These are phyloP conservation scores for Crithidia fasciculata DNA, from an alignment of 208 protist genomes.

Conservation along the genomic window DNA sequence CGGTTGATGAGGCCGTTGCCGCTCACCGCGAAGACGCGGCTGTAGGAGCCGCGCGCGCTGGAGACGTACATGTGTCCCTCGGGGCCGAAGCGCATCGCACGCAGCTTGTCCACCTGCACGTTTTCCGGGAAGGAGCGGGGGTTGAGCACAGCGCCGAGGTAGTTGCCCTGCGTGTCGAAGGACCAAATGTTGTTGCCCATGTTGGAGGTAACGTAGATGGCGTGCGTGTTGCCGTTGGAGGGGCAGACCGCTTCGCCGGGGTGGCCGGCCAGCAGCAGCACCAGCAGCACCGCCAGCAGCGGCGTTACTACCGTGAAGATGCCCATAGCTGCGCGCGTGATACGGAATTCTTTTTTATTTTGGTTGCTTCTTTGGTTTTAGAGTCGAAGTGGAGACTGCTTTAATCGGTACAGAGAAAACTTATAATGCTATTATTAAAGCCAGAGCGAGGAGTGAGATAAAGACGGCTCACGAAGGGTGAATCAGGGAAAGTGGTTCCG, in stretches of 20 bases:
- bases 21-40: constrained; percentile 87
- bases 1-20: constrained; percentile 88
- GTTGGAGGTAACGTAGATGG: constrained; percentile 88
- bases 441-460: no score
- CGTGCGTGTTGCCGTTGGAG: constrained; percentile 87
- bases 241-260: constrained; percentile 58
- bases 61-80: constrained; percentile 83
- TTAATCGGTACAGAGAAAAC: not conserved
- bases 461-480: not conserved
- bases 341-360: no score
- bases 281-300: constrained; percentile 22
- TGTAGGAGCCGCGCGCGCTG: constrained; percentile 82
- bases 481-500: not conserved
- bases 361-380: not conserved
- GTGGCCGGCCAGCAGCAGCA: constrained; percentile 4
- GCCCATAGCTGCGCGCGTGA: not conserved
- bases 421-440: not conserved
- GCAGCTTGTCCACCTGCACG: constrained; percentile 84
- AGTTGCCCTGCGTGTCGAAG: constrained; percentile 82
- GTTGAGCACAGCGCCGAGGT: constrained; percentile 82
- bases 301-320: constrained; percentile 11
- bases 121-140: constrained; percentile 57
- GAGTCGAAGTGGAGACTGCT: not conserved
- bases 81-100: constrained; percentile 83
- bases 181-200: constrained; percentile 90